Percentiles rank a stretch among this genome's conserved stretches.
phyloP scores from a whole-genome alignment of 257 asterid species.

The Przewalskia tangutica region DNA sequence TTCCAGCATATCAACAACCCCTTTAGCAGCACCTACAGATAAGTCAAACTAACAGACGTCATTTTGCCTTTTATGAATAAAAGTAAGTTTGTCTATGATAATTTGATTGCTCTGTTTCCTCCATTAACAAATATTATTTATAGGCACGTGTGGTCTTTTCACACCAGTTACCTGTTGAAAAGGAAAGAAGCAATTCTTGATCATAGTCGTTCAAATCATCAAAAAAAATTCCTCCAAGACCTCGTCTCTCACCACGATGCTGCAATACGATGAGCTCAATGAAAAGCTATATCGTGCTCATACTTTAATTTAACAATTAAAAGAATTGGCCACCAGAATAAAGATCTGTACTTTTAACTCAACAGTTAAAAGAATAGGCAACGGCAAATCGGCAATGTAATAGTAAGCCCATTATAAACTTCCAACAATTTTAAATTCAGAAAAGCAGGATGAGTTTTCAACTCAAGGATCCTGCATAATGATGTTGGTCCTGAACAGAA shows the following conservation, averaged over 20 bases:
- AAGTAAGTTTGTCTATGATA: neutral
- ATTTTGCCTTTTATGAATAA: neutral
- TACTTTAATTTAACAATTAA: neutral
- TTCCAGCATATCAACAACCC: neutral
- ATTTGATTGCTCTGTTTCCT: neutral
- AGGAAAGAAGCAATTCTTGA: constrained; percentile 95
- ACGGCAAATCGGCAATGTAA: neutral
- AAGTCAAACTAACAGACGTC: neutral
- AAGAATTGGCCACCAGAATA: neutral
- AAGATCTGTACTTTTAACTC: neutral
- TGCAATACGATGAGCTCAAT: constrained; percentile 17
- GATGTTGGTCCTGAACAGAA: neutral
- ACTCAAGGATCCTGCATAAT: neutral
- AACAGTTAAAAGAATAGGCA: neutral
- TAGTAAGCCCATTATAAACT: neutral
- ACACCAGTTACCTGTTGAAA: constrained; percentile 64
- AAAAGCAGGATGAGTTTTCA: neutral
- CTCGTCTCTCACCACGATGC: constrained; percentile 97
- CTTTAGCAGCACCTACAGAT: neutral
- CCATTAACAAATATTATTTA: neutral
- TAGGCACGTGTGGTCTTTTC: neutral
- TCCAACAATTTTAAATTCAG: neutral
- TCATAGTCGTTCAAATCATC: constrained; percentile 86
- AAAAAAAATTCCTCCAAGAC: constrained; percentile 94
- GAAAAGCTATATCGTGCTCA: neutral